These are phyloP conservation scores for Ceratobasidium sp. DNA, from an alignment of 1,284 basidiomycete genomes.

Conservation along the genomic window DNA sequence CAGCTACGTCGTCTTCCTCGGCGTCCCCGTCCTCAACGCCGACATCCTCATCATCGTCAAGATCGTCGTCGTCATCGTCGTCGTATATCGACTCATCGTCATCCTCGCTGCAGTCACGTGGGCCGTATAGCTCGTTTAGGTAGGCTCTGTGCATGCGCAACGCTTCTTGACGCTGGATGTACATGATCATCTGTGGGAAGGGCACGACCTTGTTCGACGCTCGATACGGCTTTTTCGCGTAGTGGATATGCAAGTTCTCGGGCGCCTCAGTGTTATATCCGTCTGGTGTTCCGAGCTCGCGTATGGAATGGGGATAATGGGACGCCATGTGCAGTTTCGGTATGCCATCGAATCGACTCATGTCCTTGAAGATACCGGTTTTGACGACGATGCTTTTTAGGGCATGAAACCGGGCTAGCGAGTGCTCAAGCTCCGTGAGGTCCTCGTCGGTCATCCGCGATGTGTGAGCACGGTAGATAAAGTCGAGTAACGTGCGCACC, in stretches of 20 bases:
- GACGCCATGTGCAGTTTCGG: slow-evolving; percentile 40
- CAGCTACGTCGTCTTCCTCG: neutral
- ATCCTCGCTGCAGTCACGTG: neutral
- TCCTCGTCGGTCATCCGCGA: neutral
- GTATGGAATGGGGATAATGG: slow-evolving; percentile 34
- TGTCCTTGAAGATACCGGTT: neutral
- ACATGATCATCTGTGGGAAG: slow-evolving; percentile 37
- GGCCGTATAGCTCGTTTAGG: neutral
- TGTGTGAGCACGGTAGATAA: neutral
- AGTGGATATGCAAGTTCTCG: slow-evolving; percentile 41
- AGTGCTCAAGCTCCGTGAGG: slow-evolving; percentile 38
- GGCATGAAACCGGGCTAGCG: slow-evolving; percentile 47
- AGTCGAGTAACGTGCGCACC: neutral
- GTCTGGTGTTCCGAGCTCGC: slow-evolving; percentile 40
- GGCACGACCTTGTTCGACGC: slow-evolving; percentile 41
- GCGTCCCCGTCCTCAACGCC: neutral
- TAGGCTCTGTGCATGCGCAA: neutral
- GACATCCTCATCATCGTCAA: neutral
- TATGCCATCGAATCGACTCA: neutral
- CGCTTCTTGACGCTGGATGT: slow-evolving; percentile 8
- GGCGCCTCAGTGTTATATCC: slow-evolving; percentile 44
- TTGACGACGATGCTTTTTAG: slow-evolving; percentile 46
- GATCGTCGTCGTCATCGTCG: neutral
- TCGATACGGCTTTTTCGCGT: slow-evolving; percentile 37
- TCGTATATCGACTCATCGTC: neutral